Evolutionary conservation across 768 basidiomycete species (phyloP).

Genomic region (Kwoniella dejecticola): DNA sequence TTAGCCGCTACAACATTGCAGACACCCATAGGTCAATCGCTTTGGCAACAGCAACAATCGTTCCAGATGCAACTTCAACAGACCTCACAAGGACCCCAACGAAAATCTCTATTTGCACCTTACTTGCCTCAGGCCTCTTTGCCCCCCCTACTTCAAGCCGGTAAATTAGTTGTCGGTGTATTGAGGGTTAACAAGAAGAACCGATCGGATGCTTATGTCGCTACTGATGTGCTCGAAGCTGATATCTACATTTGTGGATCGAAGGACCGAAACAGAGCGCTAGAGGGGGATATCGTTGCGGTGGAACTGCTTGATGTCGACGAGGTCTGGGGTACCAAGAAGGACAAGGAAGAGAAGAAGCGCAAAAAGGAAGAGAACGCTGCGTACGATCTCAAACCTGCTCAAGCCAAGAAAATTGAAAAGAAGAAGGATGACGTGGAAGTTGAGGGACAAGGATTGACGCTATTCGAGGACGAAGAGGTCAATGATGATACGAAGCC

Average conservation of each 20-base stretch:
- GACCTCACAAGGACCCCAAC: constrained; percentile 78
- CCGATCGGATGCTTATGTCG: constrained; percentile 96
- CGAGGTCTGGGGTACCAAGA: constrained; percentile 92
- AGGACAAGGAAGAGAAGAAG: constrained; percentile 99
- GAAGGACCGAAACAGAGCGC: constrained; percentile 95
- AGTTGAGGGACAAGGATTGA: constrained; percentile 95
- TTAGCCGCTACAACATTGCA: constrained; percentile 91
- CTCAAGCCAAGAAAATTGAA: constrained; percentile 69
- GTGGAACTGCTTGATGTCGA: constrained; percentile 97
- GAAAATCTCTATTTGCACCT: constrained; percentile 97
- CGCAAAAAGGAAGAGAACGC: constrained; percentile 99
- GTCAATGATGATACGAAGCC: constrained; percentile 98
- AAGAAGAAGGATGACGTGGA: constrained; percentile 99
- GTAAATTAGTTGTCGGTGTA: constrained; percentile 96
- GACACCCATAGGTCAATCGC: constrained; percentile 70
- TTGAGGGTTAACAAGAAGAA: constrained; percentile 97
- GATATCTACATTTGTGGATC: constrained; percentile 99
- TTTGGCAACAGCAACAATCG: constrained; percentile 90
- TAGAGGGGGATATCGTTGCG: constrained; percentile 96
- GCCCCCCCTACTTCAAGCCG: constrained; percentile 91
- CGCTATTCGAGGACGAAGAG: constrained; percentile 98
- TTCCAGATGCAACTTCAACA: constrained; percentile 93
- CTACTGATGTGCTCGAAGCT: constrained; percentile 95
- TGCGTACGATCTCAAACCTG: constrained; percentile 78
- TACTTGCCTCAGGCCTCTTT: constrained; percentile 97